Base-by-base conservation (phyloP, 169 alveolate species). In the Miamiensis avidus region DNA sequence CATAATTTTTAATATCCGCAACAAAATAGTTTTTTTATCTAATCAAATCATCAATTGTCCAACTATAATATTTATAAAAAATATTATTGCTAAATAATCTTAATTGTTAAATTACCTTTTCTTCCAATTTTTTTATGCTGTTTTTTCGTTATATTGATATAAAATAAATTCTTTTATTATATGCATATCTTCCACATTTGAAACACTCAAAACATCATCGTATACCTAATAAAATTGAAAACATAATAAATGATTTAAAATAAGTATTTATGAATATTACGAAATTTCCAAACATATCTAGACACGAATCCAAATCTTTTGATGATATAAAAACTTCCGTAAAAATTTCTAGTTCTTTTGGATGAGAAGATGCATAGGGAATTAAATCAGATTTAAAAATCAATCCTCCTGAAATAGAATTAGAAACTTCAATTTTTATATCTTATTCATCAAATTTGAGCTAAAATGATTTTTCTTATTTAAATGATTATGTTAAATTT, bases 301-400 rank as follows among this genome's bases (percentile, higher is more conserved):
- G 34, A 72, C 87, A 83, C n/a, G n/a, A 31, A 25, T 86, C 82
- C 64, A 32, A 33, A 78, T 77, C 32, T 75, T 76, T 79, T 74
- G 65, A 27, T 0, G 65, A 49, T 0, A 86, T 29, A 75, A 86
- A 86, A 32, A 83, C 83, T 75, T 86, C 90, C 74, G 87, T 81
- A 81, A 34, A 34, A 0, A 86, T 86, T 34, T 86, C 90, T 69
- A 86, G 75, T 79, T 86, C 90, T 34, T 86, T 86, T 31, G 90
- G 86, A 81, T 86, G 90, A 34, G 90, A 79, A 15, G 78, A 79
- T 1, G 90, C 83, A 81, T 86, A 86, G 20, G 82, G 75, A n/a
- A 86, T 34, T 31, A 86, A 75, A n/a, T 76, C 86, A 75, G 83
- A 72, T 86, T 86, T 86, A 31, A 86, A 75, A 1, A 86, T 81